These are phyloP conservation scores for Leccinum fibrillosum DNA, from an alignment of 768 basidiomycete genomes.

Conservation along the genomic window DNA sequence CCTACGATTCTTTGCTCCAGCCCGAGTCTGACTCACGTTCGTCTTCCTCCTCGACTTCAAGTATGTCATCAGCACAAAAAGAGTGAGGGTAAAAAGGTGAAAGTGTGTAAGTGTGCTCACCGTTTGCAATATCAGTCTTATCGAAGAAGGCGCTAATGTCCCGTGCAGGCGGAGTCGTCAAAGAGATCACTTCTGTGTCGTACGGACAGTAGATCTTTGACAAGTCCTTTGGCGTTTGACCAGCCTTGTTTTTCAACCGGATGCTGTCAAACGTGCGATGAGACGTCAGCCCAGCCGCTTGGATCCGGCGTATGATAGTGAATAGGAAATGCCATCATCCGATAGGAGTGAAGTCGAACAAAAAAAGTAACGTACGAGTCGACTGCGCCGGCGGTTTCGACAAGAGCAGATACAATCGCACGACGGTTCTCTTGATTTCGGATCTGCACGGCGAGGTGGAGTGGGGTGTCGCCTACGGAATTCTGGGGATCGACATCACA, in stretches of 20 bases:
- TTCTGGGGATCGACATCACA: slow-evolving; percentile 30
- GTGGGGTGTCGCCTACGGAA: slow-evolving; percentile 24
- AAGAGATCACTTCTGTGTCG: slow-evolving; percentile 14
- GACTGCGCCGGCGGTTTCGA: slow-evolving; percentile 21
- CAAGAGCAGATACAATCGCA: slow-evolving; percentile 22
- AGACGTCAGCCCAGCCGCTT: not conserved
- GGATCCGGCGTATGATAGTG: not conserved
- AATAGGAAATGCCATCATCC: not conserved
- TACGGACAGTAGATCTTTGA: slow-evolving; percentile 18
- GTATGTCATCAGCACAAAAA: not conserved
- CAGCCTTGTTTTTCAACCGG: slow-evolving; percentile 22
- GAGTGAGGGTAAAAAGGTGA: not conserved
- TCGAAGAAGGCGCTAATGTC: slow-evolving; percentile 7
- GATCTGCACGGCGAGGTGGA: slow-evolving; percentile 27
- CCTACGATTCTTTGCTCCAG: not conserved
- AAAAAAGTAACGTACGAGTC: slow-evolving; percentile 20
- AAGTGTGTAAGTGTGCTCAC: slow-evolving; percentile 7
- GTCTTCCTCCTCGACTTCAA: slow-evolving; percentile 7
- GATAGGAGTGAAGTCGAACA: not conserved
- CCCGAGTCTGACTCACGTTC: not conserved
- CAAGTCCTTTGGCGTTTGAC: slow-evolving; percentile 26
- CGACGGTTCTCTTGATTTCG: slow-evolving; percentile 9
- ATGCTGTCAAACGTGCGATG: slow-evolving; percentile 12
- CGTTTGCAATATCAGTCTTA: slow-evolving; percentile 16
- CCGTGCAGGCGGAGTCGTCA: slow-evolving; percentile 21